These are phyloP conservation scores for Emydomyces testavorans DNA, from an alignment of 2,329 filamentous ascomycete genomes.

Conservation along the genomic window DNA sequence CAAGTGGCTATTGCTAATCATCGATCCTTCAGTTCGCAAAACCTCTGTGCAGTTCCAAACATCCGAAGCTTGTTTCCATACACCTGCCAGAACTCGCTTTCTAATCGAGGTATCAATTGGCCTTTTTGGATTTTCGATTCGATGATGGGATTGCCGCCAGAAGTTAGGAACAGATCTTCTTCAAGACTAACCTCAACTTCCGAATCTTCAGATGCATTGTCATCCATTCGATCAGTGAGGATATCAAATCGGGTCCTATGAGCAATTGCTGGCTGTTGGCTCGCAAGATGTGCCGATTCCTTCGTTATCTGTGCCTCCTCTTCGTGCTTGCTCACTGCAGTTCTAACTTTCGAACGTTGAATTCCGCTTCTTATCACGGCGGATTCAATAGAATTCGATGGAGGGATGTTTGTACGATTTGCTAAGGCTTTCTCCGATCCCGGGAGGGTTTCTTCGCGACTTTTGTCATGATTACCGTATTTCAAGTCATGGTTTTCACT, in stretches of 20 bases:
- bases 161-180: slow-evolving; percentile 2
- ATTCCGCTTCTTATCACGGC: neutral
- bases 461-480: neutral
- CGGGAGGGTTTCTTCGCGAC: neutral
- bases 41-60: slow-evolving; percentile 48
- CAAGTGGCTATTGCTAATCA: neutral
- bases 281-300: neutral
- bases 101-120: slow-evolving; percentile 42
- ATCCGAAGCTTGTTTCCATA: slow-evolving; percentile 50
- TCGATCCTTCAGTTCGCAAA: slow-evolving; percentile 25
- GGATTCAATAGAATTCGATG: neutral
- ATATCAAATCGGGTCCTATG: slow-evolving; percentile 25
- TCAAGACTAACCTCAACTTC: neutral
- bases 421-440: too few relatives aligned
- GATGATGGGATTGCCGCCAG: neutral
- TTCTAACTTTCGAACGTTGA: neutral
- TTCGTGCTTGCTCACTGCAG: neutral
- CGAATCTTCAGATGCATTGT: slow-evolving; percentile 11
- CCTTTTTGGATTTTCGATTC: slow-evolving; percentile 24
- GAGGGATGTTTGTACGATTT: neutral
- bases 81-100: slow-evolving; percentile 44
- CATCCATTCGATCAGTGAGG: slow-evolving; percentile 18
- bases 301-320: neutral
- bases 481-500: neutral
- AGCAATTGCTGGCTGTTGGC: slow-evolving; percentile 20